Percentiles rank a stretch among this genome's conserved stretches.
Evolutionary conservation across 106 monocot genomes (phyloP).

Genomic region (Ottelia alismoides): DNA sequence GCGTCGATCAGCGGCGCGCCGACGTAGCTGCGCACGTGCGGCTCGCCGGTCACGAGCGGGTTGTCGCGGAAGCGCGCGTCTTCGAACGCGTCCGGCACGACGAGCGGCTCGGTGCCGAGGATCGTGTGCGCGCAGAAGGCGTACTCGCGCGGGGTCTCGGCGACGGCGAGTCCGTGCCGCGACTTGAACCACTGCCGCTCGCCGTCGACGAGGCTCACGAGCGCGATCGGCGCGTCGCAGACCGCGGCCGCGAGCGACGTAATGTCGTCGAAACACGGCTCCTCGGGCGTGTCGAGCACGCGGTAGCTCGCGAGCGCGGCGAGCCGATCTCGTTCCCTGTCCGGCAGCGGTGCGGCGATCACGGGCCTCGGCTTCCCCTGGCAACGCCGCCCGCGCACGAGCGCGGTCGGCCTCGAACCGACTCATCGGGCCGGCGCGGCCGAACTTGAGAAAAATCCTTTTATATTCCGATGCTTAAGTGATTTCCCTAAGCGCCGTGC

Average conservation of each 20-base stretch:
- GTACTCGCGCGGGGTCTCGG: background rate
- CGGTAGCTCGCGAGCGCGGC: background rate
- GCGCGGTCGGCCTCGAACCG: too few species aligned
- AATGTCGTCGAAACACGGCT: background rate
- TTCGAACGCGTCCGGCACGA: background rate
- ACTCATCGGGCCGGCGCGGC: too few species aligned
- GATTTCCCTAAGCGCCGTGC: too few species aligned
- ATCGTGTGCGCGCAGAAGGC: background rate
- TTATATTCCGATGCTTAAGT: too few species aligned
- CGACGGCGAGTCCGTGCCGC: background rate
- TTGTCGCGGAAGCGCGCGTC: background rate
- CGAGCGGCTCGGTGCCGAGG: background rate
- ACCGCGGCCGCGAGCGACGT: background rate
- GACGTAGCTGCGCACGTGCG: background rate
- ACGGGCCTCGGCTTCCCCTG: too few species aligned
- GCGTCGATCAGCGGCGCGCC: background rate
- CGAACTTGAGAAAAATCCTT: too few species aligned
- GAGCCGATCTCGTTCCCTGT: background rate
- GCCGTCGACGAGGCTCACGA: background rate
- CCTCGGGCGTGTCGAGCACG: background rate
- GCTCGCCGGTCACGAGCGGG: background rate
- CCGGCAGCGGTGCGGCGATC: too few species aligned
- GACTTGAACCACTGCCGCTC: background rate
- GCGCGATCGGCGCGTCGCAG: background rate
- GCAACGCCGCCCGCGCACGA: too few species aligned